Percentiles rank a stretch among this genome's conserved stretches.
Evolutionary conservation across 2,329 filamentous ascomycete species (phyloP).

Genomic region (Phialophora verrucosa): DNA sequence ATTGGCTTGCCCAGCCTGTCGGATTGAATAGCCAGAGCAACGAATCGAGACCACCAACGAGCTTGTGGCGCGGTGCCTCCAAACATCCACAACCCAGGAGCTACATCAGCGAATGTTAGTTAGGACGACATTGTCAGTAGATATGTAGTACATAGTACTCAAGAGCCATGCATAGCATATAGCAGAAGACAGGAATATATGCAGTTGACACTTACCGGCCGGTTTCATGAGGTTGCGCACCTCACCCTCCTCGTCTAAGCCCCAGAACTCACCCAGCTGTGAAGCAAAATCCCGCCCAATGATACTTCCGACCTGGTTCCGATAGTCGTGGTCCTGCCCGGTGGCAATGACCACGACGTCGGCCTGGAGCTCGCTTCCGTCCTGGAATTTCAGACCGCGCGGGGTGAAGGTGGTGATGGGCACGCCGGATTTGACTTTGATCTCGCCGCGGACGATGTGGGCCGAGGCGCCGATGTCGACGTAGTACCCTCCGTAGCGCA

Average conservation of each 20-base stretch:
- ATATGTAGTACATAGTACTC: too few relatives aligned
- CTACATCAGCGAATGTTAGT: slow-evolving; percentile 23
- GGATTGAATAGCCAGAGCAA: slow-evolving; percentile 55
- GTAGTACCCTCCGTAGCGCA: slow-evolving; percentile 55
- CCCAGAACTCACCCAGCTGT: slow-evolving; percentile 42
- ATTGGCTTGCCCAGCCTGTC: slow-evolving; percentile 33
- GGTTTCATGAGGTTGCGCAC: slow-evolving; percentile 38
- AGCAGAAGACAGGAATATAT: background rate
- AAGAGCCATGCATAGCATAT: background rate
- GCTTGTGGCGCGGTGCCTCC: slow-evolving; percentile 51
- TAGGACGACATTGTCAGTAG: too few relatives aligned
- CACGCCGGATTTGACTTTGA: slow-evolving; percentile 49
- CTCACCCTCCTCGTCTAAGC: slow-evolving; percentile 55
- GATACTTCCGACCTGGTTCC: slow-evolving; percentile 46
- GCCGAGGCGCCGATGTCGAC: slow-evolving; percentile 54
- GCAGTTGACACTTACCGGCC: slow-evolving; percentile 22
- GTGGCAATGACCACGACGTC: slow-evolving; percentile 58
- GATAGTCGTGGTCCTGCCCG: slow-evolving; percentile 53
- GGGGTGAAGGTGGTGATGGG: slow-evolving; percentile 45
- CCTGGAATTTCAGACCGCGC: slow-evolving; percentile 51
- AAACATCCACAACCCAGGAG: slow-evolving; percentile 51
- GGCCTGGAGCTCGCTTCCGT: slow-evolving; percentile 51
- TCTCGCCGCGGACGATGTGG: slow-evolving; percentile 54
- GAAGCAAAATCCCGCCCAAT: slow-evolving; percentile 43
- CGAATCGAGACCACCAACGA: slow-evolving; percentile 50